Evolutionary conservation across 2,329 filamentous ascomycete genomes (phyloP), one percentile per base, ranked within the genome.

Genomic region (Paraphoma sp.): DNA sequence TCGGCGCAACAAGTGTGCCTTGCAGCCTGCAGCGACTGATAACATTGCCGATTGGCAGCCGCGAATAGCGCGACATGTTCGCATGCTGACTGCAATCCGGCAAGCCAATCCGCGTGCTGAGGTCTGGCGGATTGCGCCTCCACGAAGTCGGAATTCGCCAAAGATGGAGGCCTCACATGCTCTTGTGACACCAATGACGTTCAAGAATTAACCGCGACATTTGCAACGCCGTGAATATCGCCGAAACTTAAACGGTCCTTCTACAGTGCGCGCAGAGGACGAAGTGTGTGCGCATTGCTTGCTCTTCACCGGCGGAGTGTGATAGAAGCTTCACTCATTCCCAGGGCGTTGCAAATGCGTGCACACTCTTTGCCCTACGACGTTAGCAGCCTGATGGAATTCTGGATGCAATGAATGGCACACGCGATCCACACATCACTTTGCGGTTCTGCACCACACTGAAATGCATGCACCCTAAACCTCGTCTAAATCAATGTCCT

Each of bases 1-100:
- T 53, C 41, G 14, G 10, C 16, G 29, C 41, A n/a, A 38, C 11
- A 36, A 43, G 16, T 61, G 41, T 57, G 51, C 43, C 31, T 52
- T 36, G 33, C 33, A 36, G 33, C 33, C 16, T 53, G 40, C 45
- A 50, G 52, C 52, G 41, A 43, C 30, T 38, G 31, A 45, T 33
- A 48, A 45, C 44, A 42, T 9, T 16, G n/a, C 8, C 40, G 40
- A n/a, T 42, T 42, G 14, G 40, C 16, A 16, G 40, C 8, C 9
- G 33, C 33, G 10, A 14, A 36, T 36, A 36, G 33, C 40, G 40
- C 16, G 40, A 42, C 40, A 38, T 42, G 40, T 42, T 42, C 40
- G n/a, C 14, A 36, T 14, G 33, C 33, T 36, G 33, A 36, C 33
- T 36, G 6, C 6, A 2, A 3, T 36, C 6, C 10, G 33, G 33